Evolutionary conservation across 2,329 filamentous ascomycete species (phyloP), one percentile per base, ranked within the genome.

Genomic region (Pyrenophora graminea): DNA sequence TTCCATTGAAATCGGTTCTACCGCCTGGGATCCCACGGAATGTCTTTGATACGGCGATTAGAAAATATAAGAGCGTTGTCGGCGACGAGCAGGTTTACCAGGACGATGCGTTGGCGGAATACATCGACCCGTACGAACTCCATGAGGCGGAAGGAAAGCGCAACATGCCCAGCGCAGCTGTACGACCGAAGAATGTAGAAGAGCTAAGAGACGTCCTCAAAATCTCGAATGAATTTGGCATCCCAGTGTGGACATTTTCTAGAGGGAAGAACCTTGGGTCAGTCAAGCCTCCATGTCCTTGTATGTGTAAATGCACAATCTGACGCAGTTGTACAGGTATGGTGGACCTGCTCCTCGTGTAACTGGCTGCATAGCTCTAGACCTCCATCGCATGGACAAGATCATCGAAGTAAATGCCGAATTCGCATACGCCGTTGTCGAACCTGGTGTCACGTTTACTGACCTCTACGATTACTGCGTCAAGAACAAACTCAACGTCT

Each of bases 121-220:
- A 79, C 50, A 75, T 79, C 37, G 77, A 79, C 46, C 77, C 77
- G 1, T 79, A 79, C 46, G 76, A 79, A 61, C 67, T 79, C 8
- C 70, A 70, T 3, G 77, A 78, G 51, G 67, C 66, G 3, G 70
- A 71, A 5, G 66, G 69, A 3, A 63, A 68, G 45, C 68, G 76
- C 19, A 75, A 71, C 37, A 69, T 78, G 38, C 27, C 27, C 4
- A 30, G 27, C 27, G 27, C 27, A 25, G 77, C 77, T 6, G 72
- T 78, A 13, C 74, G 76, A 65, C 66, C 67, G 0, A 64, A 60
- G 45, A 58, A 55, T 25, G 36, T 58, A 0, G 63, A 68, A 6
- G 61, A 69, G 25, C 9, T 70, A 33, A 58, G 45, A 34, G 36
- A 53, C 2, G 55, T 70, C 3, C 43, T 70, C 38, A 56, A 56